A percentile compares a stretch with the other conserved stretches of the same genome.
Conservation (phyloP, 805 yeast genomes). For the Teunomyces stri region DNA sequence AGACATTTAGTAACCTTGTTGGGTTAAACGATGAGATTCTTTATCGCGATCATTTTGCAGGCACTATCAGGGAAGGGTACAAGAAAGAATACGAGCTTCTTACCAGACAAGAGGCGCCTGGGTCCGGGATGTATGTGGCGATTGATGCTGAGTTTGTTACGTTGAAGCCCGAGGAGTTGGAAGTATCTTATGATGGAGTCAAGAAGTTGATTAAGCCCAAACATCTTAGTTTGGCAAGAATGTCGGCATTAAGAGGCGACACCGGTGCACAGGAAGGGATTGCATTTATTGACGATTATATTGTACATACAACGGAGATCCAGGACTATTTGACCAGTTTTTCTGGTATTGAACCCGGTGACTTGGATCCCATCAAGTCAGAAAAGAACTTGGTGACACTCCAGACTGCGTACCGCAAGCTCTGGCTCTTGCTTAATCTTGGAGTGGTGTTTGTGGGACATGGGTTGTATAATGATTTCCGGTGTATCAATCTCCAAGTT, state of each 20-base stretch:
- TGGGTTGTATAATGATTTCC: slow-evolving; percentile 85
- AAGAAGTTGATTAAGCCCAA: slow-evolving; percentile 72
- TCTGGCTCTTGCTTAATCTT: slow-evolving; percentile 85
- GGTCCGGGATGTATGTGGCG: slow-evolving; percentile 75
- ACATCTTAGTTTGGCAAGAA: slow-evolving; percentile 76
- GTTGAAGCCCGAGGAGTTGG: slow-evolving; percentile 73
- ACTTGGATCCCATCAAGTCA: slow-evolving; percentile 69
- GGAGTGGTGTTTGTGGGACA: slow-evolving; percentile 96
- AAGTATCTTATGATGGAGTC: slow-evolving; percentile 70
- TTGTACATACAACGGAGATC: slow-evolving; percentile 67
- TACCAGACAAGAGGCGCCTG: slow-evolving; percentile 68
- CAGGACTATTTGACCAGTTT: slow-evolving; percentile 85
- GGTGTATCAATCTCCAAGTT: slow-evolving; percentile 88
- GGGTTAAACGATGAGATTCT: slow-evolving; percentile 60
- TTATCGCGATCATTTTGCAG: slow-evolving; percentile 72
- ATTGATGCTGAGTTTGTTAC: slow-evolving; percentile 96
- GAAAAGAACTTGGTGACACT: slow-evolving; percentile 68
- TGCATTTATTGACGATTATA: slow-evolving; percentile 92
- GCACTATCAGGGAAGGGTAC: slow-evolving; percentile 57
- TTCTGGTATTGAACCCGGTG: slow-evolving; percentile 94
- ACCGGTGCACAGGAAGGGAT: slow-evolving; percentile 62
- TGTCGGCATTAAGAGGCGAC: slow-evolving; percentile 78
- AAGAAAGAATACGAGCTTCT: slow-evolving; percentile 66
- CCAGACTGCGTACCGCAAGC: slow-evolving; percentile 79
- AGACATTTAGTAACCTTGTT: slow-evolving; percentile 15